A percentile compares a stretch with the other conserved stretches of the same genome.
Conservation (phyloP, 2,329 filamentous ascomycete genomes). For the Periconia sp. region DNA sequence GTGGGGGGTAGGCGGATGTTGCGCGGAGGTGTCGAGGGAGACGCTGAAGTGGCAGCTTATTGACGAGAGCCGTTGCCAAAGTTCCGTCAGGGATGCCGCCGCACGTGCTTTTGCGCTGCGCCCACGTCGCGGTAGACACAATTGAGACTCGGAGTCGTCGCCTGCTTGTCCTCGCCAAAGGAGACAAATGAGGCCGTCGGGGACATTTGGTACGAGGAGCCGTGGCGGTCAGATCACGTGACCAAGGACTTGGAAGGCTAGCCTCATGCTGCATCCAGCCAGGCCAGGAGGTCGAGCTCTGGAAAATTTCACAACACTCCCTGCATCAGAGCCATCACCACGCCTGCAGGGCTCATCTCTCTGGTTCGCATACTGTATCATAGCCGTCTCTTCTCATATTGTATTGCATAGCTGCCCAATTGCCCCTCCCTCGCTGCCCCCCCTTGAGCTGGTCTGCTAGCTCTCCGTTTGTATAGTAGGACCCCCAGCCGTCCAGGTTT, state of each 20-base stretch:
- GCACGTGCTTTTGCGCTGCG: too few relatives aligned
- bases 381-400: constrained; percentile 29
- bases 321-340: constrained; percentile 22
- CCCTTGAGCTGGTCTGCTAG: constrained; percentile 8
- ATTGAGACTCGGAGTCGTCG: not conserved
- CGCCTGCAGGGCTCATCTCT: constrained; percentile 11
- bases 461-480: too few relatives aligned
- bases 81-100: constrained; percentile 10
- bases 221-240: not conserved
- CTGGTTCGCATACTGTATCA: constrained; percentile 30
- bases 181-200: too few relatives aligned
- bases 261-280: too few relatives aligned
- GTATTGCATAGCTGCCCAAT: constrained; percentile 35
- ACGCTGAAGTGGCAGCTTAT: constrained; percentile 26
- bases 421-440: constrained; percentile 33
- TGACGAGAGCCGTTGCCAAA: constrained; percentile 17
- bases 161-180: not conserved
- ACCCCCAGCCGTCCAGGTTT: constrained; percentile 5
- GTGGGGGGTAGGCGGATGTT: constrained; percentile 9
- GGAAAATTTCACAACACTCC: constrained; percentile 23
- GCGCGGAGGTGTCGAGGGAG: constrained; percentile 5
- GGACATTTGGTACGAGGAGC: constrained; percentile 6
- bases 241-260: not conserved
- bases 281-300: too few relatives aligned
- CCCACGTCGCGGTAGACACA: too few relatives aligned